Conservation (phyloP, 2,329 filamentous ascomycete species). For the Epichloe aotearoae region DNA sequence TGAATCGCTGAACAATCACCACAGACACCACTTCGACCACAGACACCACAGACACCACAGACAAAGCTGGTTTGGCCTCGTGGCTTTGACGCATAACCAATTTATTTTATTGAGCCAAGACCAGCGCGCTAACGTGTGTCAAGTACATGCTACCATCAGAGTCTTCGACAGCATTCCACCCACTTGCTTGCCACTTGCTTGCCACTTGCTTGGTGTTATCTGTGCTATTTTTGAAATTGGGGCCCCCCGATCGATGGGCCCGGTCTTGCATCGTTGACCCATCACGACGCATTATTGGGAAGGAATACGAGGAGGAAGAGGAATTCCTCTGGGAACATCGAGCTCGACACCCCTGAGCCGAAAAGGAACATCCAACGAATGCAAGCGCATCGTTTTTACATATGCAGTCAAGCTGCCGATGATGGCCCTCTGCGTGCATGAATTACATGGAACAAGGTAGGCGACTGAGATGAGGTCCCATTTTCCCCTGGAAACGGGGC, state of each 20-base stretch:
- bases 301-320: neutral
- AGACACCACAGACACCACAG: too few relatives aligned
- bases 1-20: too few relatives aligned
- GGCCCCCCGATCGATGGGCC: too few relatives aligned
- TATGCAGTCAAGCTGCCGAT: neutral
- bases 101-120: neutral
- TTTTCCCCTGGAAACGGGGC: neutral
- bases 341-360: too few relatives aligned
- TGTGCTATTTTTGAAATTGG: too few relatives aligned
- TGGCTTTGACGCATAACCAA: neutral
- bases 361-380: neutral
- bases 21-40: too few relatives aligned
- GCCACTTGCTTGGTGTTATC: too few relatives aligned
- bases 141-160: neutral
- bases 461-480: neutral
- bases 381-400: neutral
- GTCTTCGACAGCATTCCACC: neutral
- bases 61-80: too few relatives aligned
- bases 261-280: neutral
- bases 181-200: too few relatives aligned
- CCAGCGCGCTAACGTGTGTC: too few relatives aligned
- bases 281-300: neutral
- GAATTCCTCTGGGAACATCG: neutral
- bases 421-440: neutral
- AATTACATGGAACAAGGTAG: too few relatives aligned